Evolutionary conservation across 2,329 filamentous ascomycete genomes (phyloP).

Genomic region (Sporothrix schenckii): DNA sequence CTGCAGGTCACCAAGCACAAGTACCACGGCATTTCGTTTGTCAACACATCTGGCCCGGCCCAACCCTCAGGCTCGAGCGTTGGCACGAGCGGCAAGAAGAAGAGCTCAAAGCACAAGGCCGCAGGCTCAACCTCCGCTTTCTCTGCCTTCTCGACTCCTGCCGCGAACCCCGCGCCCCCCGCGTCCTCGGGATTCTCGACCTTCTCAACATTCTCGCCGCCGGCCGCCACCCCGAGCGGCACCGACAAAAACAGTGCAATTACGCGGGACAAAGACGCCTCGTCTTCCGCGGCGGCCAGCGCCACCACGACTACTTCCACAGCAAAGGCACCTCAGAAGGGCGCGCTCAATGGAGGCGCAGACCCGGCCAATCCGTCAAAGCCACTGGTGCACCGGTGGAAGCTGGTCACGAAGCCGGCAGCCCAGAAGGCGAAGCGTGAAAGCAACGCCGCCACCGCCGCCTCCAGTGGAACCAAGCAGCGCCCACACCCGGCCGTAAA

Average conservation of each 20-base stretch:
- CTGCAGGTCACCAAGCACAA: conserved; percentile 48
- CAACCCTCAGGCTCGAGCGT: conserved; percentile 27
- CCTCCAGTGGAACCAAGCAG: neutral
- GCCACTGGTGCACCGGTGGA: conserved; percentile 38
- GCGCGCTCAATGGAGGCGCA: neutral
- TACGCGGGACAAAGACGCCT: neutral
- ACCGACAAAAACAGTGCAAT: neutral
- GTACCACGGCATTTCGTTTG: conserved; percentile 47
- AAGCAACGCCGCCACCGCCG: neutral
- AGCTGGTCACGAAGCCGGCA: conserved; percentile 38
- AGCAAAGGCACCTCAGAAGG: conserved; percentile 4
- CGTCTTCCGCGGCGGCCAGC: neutral
- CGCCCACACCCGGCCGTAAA: neutral
- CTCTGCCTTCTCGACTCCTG: neutral
- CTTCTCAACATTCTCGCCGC: conserved; percentile 17
- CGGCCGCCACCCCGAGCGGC: conserved; percentile 16
- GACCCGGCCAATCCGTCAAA: conserved; percentile 21
- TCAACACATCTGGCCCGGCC: conserved; percentile 42
- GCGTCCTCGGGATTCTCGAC: conserved; percentile 7
- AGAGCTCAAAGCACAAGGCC: conserved; percentile 4
- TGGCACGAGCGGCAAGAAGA: conserved; percentile 21
- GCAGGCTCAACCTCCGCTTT: neutral
- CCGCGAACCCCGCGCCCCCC: neutral
- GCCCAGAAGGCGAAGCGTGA: conserved; percentile 18
- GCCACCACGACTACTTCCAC: neutral